Percentiles rank a stretch among this genome's conserved stretches.
Conservation (phyloP, 192 early-diverging fungal species). For the Coemansia sp. region DNA sequence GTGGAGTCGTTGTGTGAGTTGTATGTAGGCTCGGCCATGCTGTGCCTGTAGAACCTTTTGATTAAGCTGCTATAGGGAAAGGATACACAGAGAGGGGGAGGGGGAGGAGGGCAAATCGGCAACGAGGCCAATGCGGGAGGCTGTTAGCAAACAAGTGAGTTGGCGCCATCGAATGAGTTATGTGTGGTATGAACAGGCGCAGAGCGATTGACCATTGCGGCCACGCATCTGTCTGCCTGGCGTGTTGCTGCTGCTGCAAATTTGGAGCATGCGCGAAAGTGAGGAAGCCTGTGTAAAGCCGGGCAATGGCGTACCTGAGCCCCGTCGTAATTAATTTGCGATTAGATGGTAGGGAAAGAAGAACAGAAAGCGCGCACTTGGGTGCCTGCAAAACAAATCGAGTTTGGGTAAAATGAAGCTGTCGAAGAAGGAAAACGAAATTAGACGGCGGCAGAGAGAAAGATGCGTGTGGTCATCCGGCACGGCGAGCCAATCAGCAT, state of each 20-base stretch:
- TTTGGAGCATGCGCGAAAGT: background rate
- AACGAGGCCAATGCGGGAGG: too few relatives aligned
- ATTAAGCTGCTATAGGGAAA: slow-evolving; percentile 19
- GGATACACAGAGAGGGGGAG: background rate
- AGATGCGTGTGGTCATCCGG: too few relatives aligned
- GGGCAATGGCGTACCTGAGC: slow-evolving; percentile 28
- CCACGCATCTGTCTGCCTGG: too few relatives aligned
- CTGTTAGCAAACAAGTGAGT: too few relatives aligned
- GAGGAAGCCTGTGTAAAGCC: too few relatives aligned
- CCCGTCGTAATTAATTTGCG: background rate
- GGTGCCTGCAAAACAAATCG: too few relatives aligned
- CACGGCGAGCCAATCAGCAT: too few relatives aligned
- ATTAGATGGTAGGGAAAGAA: background rate
- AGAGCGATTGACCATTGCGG: too few relatives aligned
- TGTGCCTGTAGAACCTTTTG: slow-evolving; percentile 34
- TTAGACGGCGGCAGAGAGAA: background rate
- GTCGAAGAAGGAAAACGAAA: background rate
- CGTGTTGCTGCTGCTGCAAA: background rate
- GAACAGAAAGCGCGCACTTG: too few relatives aligned
- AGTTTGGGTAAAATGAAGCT: background rate
- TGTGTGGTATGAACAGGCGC: too few relatives aligned
- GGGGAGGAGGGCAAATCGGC: too few relatives aligned
- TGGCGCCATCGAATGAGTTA: too few relatives aligned
- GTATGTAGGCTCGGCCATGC: slow-evolving; percentile 36
- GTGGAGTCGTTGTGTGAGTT: slow-evolving; percentile 14